These are phyloP conservation scores for Antrodiella citrinella DNA, from an alignment of 768 basidiomycete species.

Conservation along the genomic window DNA sequence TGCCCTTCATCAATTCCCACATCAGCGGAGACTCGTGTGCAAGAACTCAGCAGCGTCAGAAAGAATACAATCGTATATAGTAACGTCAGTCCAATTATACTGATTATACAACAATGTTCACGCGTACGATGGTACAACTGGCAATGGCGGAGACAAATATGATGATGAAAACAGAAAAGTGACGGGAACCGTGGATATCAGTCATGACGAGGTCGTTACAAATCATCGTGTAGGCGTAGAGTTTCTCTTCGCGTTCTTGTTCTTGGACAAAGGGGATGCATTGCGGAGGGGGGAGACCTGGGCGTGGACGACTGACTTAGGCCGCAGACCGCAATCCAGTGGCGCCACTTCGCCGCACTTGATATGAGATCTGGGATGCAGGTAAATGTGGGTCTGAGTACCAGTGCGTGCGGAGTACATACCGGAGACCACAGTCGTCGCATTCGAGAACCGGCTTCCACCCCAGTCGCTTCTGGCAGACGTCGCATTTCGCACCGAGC, in stretches of 20 bases:
- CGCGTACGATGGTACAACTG: too few species aligned
- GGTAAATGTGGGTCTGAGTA: background rate
- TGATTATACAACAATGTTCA: too few species aligned
- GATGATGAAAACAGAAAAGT: too few species aligned
- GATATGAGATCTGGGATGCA: constrained; percentile 65
- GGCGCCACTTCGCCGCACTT: constrained; percentile 84
- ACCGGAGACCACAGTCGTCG: constrained; percentile 82
- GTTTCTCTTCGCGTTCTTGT: background rate
- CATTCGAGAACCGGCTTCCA: constrained; percentile 83
- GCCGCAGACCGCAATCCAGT: constrained; percentile 63
- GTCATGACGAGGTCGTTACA: background rate
- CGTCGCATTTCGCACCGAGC: constrained; percentile 69
- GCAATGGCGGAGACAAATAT: too few species aligned
- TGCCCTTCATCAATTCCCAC: too few species aligned
- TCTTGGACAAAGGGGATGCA: background rate
- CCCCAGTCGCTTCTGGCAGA: constrained; percentile 75
- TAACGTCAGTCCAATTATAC: too few species aligned
- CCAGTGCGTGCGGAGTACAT: constrained; percentile 14
- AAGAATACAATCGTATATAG: too few species aligned
- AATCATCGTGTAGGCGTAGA: background rate
- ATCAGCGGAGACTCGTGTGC: too few species aligned
- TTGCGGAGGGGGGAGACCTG: background rate
- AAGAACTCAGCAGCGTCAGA: too few species aligned
- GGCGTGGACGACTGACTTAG: constrained; percentile 5
- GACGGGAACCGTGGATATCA: too few species aligned